Conservation (phyloP, 768 basidiomycete genomes). For the Dentipellis sp. region DNA sequence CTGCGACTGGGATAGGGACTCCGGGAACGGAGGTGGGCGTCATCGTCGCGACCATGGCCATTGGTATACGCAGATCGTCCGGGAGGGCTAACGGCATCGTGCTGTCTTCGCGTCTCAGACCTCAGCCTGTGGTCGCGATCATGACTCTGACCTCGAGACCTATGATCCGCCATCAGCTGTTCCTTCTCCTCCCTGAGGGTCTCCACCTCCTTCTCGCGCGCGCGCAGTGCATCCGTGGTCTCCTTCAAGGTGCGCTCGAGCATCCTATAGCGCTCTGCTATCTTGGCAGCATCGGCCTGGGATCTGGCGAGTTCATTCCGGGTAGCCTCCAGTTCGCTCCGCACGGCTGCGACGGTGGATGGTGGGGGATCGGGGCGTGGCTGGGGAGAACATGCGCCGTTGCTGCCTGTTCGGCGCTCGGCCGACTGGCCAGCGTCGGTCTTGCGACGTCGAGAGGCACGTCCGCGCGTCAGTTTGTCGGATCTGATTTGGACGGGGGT, state of each 20-base stretch:
- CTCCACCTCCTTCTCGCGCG: constrained; percentile 54
- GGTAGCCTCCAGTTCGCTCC: constrained; percentile 47
- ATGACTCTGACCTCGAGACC: constrained; percentile 11
- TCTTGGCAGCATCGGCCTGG: constrained; percentile 42
- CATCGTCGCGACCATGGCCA: constrained; percentile 10
- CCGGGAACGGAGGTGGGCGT: constrained; percentile 2
- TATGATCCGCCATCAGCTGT: constrained; percentile 3
- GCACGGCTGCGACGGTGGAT: constrained; percentile 27
- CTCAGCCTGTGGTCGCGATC: constrained; percentile 12
- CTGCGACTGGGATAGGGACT: constrained; percentile 12
- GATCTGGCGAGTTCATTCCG: constrained; percentile 43
- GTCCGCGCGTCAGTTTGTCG: constrained; percentile 16
- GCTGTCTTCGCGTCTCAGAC: constrained; percentile 13
- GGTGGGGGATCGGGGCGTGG: constrained; percentile 8
- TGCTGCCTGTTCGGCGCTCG: constrained; percentile 8
- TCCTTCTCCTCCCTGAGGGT: constrained; percentile 28
- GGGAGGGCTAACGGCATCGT: constrained; percentile 7
- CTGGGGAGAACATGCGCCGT: constrained; percentile 6
- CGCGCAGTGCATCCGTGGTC: constrained; percentile 47
- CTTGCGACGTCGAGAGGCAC: constrained; percentile 14
- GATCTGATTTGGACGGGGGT: constrained; percentile 7
- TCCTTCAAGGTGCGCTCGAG: constrained; percentile 59
- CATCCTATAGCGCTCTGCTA: constrained; percentile 53
- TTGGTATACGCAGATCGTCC: constrained; percentile 8
- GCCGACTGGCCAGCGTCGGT: constrained; percentile 13